Evolutionary conservation across 1,284 basidiomycete species (phyloP).

Genomic region (Ceratobasidium sp.): DNA sequence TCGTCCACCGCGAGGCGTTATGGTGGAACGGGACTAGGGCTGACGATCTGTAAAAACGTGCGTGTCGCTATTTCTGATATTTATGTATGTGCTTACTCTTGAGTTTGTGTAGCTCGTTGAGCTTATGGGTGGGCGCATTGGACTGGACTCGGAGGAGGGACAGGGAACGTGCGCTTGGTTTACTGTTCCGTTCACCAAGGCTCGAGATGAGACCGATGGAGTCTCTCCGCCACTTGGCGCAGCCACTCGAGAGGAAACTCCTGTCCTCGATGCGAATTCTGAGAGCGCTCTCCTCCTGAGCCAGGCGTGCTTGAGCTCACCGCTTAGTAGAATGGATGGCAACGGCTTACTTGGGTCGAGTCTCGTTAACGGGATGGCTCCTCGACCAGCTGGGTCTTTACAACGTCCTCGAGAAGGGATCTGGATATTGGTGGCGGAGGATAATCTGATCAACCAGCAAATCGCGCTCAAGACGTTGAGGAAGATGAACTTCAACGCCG

Average conservation of each 20-base stretch:
- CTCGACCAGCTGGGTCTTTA: slow-evolving; percentile 17
- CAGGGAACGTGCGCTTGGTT: slow-evolving; percentile 37
- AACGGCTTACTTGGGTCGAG: slow-evolving; percentile 30
- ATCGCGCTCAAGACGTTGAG: slow-evolving; percentile 37
- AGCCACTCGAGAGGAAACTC: neutral
- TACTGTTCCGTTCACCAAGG: slow-evolving; percentile 31
- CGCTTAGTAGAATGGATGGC: slow-evolving; percentile 3
- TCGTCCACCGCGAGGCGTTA: slow-evolving; percentile 40
- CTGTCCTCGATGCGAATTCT: neutral
- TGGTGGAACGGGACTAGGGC: slow-evolving; percentile 38
- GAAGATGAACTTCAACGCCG: slow-evolving; percentile 39
- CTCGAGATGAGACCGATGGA: neutral
- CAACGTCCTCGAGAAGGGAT: slow-evolving; percentile 38
- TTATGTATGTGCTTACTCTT: neutral
- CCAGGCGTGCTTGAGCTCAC: neutral
- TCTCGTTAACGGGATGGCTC: slow-evolving; percentile 28
- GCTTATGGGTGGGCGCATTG: slow-evolving; percentile 36
- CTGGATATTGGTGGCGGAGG: slow-evolving; percentile 37
- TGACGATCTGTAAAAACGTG: slow-evolving; percentile 32
- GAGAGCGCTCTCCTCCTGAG: slow-evolving; percentile 4
- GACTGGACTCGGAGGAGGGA: slow-evolving; percentile 39
- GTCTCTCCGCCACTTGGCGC: slow-evolving; percentile 13
- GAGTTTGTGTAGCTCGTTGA: slow-evolving; percentile 24
- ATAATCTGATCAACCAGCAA: slow-evolving; percentile 36
- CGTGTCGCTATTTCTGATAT: neutral